Conservation (phyloP, 2,329 filamentous ascomycete genomes). For the Microsporum audouinii region DNA sequence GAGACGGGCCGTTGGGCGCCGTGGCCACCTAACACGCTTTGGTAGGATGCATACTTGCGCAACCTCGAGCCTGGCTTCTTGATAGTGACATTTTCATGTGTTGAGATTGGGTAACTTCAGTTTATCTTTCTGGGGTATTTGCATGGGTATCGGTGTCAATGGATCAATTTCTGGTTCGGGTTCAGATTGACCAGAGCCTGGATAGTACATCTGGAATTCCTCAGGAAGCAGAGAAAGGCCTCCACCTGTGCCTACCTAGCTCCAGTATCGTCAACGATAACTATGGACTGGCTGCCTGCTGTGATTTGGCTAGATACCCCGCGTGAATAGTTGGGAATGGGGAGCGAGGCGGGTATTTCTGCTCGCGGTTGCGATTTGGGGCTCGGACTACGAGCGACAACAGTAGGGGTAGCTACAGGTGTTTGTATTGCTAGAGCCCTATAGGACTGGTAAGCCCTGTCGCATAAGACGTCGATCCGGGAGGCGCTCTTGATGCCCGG, state of each 20-base stretch:
- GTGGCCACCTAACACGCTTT: conserved; percentile 21
- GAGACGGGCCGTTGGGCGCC: background rate
- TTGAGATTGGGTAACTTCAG: background rate
- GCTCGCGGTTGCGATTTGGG: background rate
- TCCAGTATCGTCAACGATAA: conserved; percentile 64
- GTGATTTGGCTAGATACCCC: conserved; percentile 50
- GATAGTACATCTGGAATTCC: conserved; percentile 2
- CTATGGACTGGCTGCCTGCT: conserved; percentile 74
- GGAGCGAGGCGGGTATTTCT: background rate
- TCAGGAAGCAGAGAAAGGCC: conserved; percentile 14
- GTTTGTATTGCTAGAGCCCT: conserved; percentile 57
- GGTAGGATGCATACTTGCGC: conserved; percentile 37
- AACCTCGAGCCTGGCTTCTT: conserved; percentile 23
- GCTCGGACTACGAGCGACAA: background rate
- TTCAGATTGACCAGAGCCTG: background rate
- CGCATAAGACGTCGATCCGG: conserved; percentile 76
- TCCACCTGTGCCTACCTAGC: conserved; percentile 6
- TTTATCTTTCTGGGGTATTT: background rate
- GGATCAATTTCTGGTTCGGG: background rate
- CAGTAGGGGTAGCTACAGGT: background rate
- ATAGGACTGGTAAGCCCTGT: conserved; percentile 66
- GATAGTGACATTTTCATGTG: background rate
- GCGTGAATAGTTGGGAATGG: background rate
- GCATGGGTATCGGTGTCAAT: background rate
- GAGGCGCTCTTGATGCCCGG: conserved; percentile 38